Percentiles rank a stretch among this genome's conserved stretches.
Conservation (phyloP, 768 basidiomycete genomes). For the Tricholoma terreum region DNA sequence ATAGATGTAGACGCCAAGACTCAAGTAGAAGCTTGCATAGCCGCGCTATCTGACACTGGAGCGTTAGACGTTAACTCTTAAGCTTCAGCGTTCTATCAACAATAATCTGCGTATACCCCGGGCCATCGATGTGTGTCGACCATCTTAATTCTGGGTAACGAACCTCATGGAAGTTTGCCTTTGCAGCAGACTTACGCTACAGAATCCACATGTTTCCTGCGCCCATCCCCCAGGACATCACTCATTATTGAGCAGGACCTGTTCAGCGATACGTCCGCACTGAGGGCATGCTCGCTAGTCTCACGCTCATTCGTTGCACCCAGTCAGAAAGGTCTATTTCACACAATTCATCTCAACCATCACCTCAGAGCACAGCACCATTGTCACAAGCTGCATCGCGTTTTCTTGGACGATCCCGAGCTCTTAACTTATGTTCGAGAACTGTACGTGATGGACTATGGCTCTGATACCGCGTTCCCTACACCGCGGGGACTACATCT, state of each 20-base stretch:
- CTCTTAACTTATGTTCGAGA: not conserved
- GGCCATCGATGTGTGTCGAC: no score
- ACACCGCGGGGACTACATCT: not conserved
- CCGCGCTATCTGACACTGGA: no score
- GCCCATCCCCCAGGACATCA: not conserved
- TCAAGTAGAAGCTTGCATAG: no score
- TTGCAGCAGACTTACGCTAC: no score
- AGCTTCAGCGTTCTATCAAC: no score
- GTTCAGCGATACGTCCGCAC: not conserved
- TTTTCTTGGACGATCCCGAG: not conserved
- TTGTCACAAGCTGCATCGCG: not conserved
- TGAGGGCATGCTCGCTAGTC: not conserved
- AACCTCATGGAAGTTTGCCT: no score
- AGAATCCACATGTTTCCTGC: no score
- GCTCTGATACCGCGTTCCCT: not conserved
- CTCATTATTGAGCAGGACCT: not conserved
- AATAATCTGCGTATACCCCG: no score
- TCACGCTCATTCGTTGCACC: not conserved
- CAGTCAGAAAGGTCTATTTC: not conserved
- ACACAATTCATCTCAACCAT: not conserved
- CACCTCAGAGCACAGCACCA: not conserved
- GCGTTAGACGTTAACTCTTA: no score
- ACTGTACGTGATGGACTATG: not conserved
- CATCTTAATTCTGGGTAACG: no score
- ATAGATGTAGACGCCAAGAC: no score